Evolutionary conservation across 1,284 basidiomycete genomes (phyloP), one percentile per base, ranked within the genome.

Genomic region (Takashimella koratensis): DNA sequence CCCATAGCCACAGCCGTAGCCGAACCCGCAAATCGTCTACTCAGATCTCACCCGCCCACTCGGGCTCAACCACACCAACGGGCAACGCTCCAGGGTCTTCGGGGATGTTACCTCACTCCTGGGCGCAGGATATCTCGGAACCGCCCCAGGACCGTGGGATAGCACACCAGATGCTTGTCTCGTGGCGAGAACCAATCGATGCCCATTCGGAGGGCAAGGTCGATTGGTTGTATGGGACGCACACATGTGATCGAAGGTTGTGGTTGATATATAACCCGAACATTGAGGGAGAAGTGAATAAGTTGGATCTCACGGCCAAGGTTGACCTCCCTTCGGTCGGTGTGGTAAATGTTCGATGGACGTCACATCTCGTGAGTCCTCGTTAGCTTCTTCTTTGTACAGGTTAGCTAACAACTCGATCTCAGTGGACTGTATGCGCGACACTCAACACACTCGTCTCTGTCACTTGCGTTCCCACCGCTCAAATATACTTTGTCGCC

Each of bases 371-470:
- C 8, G 47, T 49, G 52, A 49, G 52, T 53, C 3, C 3, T 13
- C 16, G 22, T 4, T n/a, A n/a, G n/a, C n/a, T n/a, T 20, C n/a
- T 36, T 45, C 5, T 5, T 19, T 40, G 2, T 19, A 11, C n/a
- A 43, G 16, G 21, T 43, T 19, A 22, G 27, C 26, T 51, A n/a
- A 51, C 43, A 36, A 8, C 16, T 36, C 30, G 8, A 8, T n/a
- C 16, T 12, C 54, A 71, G 66, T 71, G 66, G 59, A 65, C 68
- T 0, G 66, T 71, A 10, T 64, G 68, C 26, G 62, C 63, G 1
- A 55, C 65, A 25, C 53, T 73, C 19, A 51, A 56, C 19, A 59
- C 59, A 4, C 45, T 47, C 8, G 27, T 70, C 10, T 49, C 43
- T 20, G 43, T 59, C 13, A 57, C 63, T 20, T 48, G 47, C 12